Evolutionary conservation across 169 alveolate genomes (phyloP).

Genomic region (Cryptosporidium tyzzeri): DNA sequence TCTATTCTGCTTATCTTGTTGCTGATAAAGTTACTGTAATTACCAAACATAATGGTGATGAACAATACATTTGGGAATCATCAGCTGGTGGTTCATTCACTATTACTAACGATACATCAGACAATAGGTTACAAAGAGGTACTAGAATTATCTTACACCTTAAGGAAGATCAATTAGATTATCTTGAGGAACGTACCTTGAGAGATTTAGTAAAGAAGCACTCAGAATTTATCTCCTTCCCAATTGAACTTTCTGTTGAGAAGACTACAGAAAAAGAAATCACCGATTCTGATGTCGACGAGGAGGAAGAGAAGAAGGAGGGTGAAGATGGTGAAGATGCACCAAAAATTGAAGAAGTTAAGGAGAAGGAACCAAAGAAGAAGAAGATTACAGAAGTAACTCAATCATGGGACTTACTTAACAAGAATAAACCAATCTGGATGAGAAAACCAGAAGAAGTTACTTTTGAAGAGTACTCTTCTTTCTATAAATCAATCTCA

Average conservation of each 20-base stretch:
- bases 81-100: slow-evolving; percentile 99
- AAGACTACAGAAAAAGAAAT: slow-evolving; percentile 98
- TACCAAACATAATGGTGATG: slow-evolving; percentile 96
- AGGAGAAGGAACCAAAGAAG: slow-evolving; percentile 93
- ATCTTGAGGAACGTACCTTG: slow-evolving; percentile 96
- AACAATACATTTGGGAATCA: slow-evolving; percentile 98
- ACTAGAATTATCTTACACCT: slow-evolving; percentile 95
- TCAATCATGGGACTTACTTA: slow-evolving; percentile 96
- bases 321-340: slow-evolving; percentile 84
- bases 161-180: slow-evolving; percentile 98
- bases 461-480: slow-evolving; percentile 98
- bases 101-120: slow-evolving; percentile 92
- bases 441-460: slow-evolving; percentile 98
- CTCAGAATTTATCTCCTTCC: slow-evolving; percentile 99
- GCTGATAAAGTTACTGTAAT: slow-evolving; percentile 98
- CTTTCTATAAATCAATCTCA: slow-evolving; percentile 97
- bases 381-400: slow-evolving; percentile 97
- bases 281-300: slow-evolving; percentile 97
- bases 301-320: slow-evolving; percentile 84
- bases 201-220: slow-evolving; percentile 99
- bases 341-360: slow-evolving; percentile 84
- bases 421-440: slow-evolving; percentile 99
- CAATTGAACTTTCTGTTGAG: slow-evolving; percentile 96
- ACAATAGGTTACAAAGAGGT: slow-evolving; percentile 93
- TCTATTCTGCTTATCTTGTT: slow-evolving; percentile 99